A percentile compares a stretch with the other conserved stretches of the same genome.
Evolutionary conservation across 495 filamentous ascomycete genomes (phyloP).

Genomic region (Copromyces sp.): DNA sequence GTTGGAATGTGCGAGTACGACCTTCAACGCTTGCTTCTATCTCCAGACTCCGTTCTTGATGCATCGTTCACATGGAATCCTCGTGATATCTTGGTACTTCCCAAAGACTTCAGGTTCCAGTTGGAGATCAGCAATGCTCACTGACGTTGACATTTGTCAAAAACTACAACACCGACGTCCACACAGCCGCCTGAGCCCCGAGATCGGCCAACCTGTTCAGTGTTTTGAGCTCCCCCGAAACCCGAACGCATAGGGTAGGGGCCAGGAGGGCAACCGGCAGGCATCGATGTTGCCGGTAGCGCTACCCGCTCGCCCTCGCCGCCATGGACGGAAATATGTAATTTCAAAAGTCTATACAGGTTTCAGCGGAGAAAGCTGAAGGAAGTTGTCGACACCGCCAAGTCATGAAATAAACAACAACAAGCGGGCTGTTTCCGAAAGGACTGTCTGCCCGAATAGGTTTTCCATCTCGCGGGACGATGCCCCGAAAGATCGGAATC

Average conservation of each 20-base stretch:
- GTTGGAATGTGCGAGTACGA: background rate
- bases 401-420: background rate
- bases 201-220: constrained; percentile 2
- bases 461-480: background rate
- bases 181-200: background rate
- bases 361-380: constrained; percentile 1
- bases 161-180: background rate
- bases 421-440: background rate
- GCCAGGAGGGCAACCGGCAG: background rate
- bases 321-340: background rate
- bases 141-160: background rate
- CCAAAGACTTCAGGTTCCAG: background rate
- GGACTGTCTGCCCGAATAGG: background rate
- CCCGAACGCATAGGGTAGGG: background rate
- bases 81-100: background rate
- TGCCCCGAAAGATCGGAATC: background rate
- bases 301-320: constrained; percentile 1
- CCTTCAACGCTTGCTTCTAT: background rate
- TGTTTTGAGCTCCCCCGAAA: background rate
- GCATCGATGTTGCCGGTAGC: background rate
- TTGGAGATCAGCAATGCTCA: background rate
- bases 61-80: background rate
- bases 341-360: background rate
- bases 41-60: background rate
- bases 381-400: background rate